phyloP scores from a whole-genome alignment of 345 rosid species.

The Balakata baccata region DNA sequence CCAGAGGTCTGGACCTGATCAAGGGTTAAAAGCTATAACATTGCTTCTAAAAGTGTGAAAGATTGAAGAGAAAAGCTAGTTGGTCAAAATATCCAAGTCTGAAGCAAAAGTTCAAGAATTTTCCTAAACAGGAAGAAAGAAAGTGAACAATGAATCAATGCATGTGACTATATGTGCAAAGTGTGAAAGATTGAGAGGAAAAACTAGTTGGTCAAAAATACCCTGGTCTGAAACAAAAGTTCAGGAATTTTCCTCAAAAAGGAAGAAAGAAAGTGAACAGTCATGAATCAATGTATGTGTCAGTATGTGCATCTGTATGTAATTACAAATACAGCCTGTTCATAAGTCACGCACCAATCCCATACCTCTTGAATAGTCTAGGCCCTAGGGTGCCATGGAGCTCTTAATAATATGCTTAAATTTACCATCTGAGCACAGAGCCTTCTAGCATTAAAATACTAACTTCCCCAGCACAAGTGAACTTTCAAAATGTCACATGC shows the following conservation, averaged over 20 bases:
- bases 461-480: neutral
- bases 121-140: too few species aligned
- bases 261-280: too few species aligned
- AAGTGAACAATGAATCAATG: too few species aligned
- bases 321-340: neutral
- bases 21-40: neutral
- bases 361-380: too few species aligned
- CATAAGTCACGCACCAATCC: too few species aligned
- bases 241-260: too few species aligned
- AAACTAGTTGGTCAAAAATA: too few species aligned
- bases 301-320: neutral
- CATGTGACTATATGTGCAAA: too few species aligned
- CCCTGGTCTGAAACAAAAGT: too few species aligned
- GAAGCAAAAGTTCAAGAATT: too few species aligned
- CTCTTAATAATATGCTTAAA: neutral
- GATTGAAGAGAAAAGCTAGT: neutral
- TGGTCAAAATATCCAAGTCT: neutral
- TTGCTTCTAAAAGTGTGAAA: neutral
- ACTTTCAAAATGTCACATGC: neutral
- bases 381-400: neutral
- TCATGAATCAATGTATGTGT: neutral
- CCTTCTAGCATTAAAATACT: neutral
- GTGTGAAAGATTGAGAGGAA: too few species aligned
- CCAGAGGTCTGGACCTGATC: neutral
- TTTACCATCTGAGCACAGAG: neutral